Percentiles rank a stretch among this genome's conserved stretches.
Evolutionary conservation across 129 eudicot genomes (phyloP).

Genomic region (Dittrichia graveolens): DNA sequence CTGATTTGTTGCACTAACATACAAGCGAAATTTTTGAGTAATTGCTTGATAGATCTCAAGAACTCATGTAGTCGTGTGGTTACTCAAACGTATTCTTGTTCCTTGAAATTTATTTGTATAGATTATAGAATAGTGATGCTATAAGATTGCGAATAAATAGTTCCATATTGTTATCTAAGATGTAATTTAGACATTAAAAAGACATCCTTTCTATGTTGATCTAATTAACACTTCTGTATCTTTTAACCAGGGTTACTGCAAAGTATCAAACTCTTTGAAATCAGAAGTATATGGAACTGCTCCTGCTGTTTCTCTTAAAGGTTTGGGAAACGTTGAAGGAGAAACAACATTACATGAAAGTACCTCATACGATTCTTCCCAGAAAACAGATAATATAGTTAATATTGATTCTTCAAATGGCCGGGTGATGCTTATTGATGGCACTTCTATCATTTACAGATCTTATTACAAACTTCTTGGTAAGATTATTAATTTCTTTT

Average conservation of each 20-base stretch:
- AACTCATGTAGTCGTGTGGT: background rate
- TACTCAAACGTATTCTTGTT: background rate
- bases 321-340: constrained; percentile 39
- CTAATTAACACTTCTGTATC: background rate
- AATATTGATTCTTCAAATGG: constrained; percentile 59
- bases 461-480: constrained; percentile 95
- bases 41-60: too few species aligned
- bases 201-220: constrained; percentile 2
- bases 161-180: constrained; percentile 1
- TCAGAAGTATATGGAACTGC: constrained; percentile 39
- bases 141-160: background rate
- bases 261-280: constrained; percentile 36
- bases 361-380: constrained; percentile 34
- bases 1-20: too few species aligned
- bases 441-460: constrained; percentile 86
- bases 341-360: constrained; percentile 32
- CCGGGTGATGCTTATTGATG: constrained; percentile 95
- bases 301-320: constrained; percentile 39
- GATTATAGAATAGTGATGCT: background rate
- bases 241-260: constrained; percentile 50
- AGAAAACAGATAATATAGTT: constrained; percentile 25
- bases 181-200: background rate
- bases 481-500: constrained; percentile 16
- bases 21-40: too few species aligned
- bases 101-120: background rate